Evolutionary conservation across 2,329 filamentous ascomycete species (phyloP).

Genomic region (Fusarium algeriense): DNA sequence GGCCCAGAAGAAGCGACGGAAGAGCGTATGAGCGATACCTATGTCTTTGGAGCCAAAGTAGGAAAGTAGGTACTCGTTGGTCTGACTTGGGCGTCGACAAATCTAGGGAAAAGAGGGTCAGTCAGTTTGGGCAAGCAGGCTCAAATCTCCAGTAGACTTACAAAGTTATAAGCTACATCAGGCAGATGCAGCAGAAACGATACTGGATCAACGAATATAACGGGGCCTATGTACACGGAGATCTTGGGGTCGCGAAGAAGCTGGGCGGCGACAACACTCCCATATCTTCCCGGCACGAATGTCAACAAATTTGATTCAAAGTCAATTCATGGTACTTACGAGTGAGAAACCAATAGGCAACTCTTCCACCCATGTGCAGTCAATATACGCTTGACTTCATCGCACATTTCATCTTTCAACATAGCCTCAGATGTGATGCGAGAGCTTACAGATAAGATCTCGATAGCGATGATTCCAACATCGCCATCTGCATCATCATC

Average conservation of each 20-base stretch:
- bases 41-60: conserved; percentile 72
- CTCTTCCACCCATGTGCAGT: conserved; percentile 62
- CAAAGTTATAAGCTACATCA: conserved; percentile 73
- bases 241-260: conserved; percentile 60
- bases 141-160: conserved; percentile 1
- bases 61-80: conserved; percentile 70
- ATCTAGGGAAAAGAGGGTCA: conserved; percentile 43
- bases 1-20: conserved; percentile 71
- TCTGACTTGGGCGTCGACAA: conserved; percentile 54
- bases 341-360: conserved; percentile 66
- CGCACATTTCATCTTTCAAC: conserved; percentile 60
- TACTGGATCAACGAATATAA: conserved; percentile 71
- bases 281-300: conserved; percentile 55
- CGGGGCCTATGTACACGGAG: conserved; percentile 56
- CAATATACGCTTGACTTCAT: conserved; percentile 66
- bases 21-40: conserved; percentile 68
- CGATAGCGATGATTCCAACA: conserved; percentile 68
- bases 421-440: conserved; percentile 65
- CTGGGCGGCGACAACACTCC: conserved; percentile 67
- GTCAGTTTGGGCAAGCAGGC: fast-evolving
- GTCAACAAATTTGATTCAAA: background rate
- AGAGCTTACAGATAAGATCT: conserved; percentile 70
- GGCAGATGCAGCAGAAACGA: conserved; percentile 71
- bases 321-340: conserved; percentile 35
- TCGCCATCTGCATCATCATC: conserved; percentile 57